phyloP scores from a whole-genome alignment of 176 grass and related monocot genomes.

The Otatea glauca region DNA sequence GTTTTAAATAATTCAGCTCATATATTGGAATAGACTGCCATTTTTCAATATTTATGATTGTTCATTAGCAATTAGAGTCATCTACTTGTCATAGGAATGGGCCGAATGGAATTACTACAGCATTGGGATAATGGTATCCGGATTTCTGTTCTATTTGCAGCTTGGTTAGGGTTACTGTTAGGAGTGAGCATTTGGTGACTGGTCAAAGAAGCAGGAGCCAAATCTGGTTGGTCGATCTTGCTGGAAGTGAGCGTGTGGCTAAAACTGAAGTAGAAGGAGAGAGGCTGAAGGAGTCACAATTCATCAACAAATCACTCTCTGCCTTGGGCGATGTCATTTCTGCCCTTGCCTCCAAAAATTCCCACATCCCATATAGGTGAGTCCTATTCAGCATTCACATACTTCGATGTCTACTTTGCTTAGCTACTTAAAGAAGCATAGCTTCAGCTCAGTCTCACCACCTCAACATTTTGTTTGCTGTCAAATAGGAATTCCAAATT shows the following conservation, averaged over 20 bases:
- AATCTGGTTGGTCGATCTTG: slow-evolving; percentile 94
- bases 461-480: slow-evolving; percentile 1
- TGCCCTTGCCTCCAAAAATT: slow-evolving; percentile 83
- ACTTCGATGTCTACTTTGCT: slow-evolving; percentile 15
- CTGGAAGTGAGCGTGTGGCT: slow-evolving; percentile 79
- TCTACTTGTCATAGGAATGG: not conserved
- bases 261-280: slow-evolving; percentile 94
- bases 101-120: not conserved
- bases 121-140: slow-evolving; percentile 7
- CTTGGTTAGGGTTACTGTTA: slow-evolving; percentile 85
- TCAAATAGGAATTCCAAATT: slow-evolving; percentile 92
- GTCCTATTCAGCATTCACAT: slow-evolving; percentile 32
- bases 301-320: slow-evolving; percentile 93
- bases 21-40: not conserved
- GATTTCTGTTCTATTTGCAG: slow-evolving; percentile 43
- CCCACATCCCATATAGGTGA: slow-evolving; percentile 91
- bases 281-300: slow-evolving; percentile 83
- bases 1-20: slow-evolving; percentile 33
- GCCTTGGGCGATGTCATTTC: slow-evolving; percentile 94
- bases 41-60: slow-evolving; percentile 25
- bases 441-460: slow-evolving; percentile 21
- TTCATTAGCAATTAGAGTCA: slow-evolving; percentile 14
- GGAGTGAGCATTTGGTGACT: slow-evolving; percentile 67
- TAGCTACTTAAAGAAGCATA: slow-evolving; percentile 29
- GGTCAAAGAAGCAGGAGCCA: slow-evolving; percentile 67